These are phyloP conservation scores for Podochytrium sp. DNA, from an alignment of 192 early-diverging fungal genomes.

Conservation along the genomic window DNA sequence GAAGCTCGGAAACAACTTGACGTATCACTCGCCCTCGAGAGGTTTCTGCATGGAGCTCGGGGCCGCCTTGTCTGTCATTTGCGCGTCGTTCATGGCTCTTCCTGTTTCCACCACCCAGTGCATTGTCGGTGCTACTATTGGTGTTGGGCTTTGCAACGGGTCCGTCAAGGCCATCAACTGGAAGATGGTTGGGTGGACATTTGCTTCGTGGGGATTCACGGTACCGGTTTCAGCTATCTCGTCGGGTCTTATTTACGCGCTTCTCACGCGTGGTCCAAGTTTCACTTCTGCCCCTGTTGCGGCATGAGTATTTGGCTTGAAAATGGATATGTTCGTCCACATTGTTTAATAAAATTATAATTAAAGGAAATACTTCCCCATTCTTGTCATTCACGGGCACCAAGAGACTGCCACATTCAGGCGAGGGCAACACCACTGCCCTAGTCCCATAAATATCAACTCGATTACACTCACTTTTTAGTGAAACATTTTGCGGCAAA, in stretches of 20 bases:
- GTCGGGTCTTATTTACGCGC: conserved; percentile 70
- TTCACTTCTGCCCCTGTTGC: too few species aligned
- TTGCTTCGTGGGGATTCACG: conserved; percentile 76
- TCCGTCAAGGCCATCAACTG: conserved; percentile 73
- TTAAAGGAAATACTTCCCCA: too few species aligned
- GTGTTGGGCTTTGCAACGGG: conserved; percentile 76
- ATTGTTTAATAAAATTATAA: too few species aligned
- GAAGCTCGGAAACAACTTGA: conserved; percentile 81
- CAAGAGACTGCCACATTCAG: too few species aligned
- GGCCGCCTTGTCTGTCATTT: conserved; percentile 77
- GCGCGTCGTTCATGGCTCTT: conserved; percentile 75
- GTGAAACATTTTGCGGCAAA: too few species aligned
- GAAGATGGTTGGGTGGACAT: conserved; percentile 73
- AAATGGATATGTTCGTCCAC: too few species aligned
- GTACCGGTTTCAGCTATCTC: conserved; percentile 70
- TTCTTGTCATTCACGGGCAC: too few species aligned
- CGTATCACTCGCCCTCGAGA: conserved; percentile 78
- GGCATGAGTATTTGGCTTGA: too few species aligned
- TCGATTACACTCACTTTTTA: too few species aligned
- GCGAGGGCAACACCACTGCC: too few species aligned
- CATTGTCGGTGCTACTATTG: conserved; percentile 76
- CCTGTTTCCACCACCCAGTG: conserved; percentile 87
- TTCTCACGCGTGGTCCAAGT: conserved; percentile 41
- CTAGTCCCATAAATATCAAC: too few species aligned
- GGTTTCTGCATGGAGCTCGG: conserved; percentile 82